Evolutionary conservation across 345 rosid species (phyloP), one percentile per base, ranked within the genome.

Genomic region (Heritiera fomes): DNA sequence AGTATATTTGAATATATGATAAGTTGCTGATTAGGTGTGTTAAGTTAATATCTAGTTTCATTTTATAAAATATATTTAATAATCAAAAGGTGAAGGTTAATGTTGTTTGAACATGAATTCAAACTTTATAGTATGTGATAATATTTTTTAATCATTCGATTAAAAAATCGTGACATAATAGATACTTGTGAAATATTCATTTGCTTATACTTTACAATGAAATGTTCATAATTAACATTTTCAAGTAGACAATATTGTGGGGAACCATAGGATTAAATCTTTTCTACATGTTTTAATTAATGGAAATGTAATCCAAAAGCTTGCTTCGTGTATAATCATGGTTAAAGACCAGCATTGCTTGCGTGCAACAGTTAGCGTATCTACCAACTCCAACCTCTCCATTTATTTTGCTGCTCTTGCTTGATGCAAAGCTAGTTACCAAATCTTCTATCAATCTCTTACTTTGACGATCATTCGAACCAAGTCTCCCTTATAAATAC

Each of bases 321-420:
- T 34, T 34, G 38, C 38, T 34, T 34, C 3, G 3, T 34, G 38
- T 34, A 34, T 34, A 34, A 34, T 3, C 3, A 34, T 34, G 38
- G 38, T 34, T 34, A 34, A 34, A 34, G 38, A 34, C 38, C 43
- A 41, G 43, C 0, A 3, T 5, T 41, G 6, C 34, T 58, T 61
- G 76, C 72, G 55, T 78, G 74, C 75, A 58, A 52, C 73, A 53
- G 10, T 34, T 72, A 63, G 63, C 17, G 53, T 34, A 62, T 75
- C 81, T 82, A 83, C 80, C 89, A 80, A 87, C 88, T 84, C 78
- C 82, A 75, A 74, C 60, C 52, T 64, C 77, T 10, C 11, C 70
- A 56, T 74, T 4, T 5, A 41, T 41, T 41, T 72, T 28, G 46
- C 58, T 20, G 3, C 7, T 40, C 14, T 28, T 43, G 34, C 0